Evolutionary conservation across 1,284 basidiomycete genomes (phyloP).

Genomic region (Sanghuangporus sanghuang): DNA sequence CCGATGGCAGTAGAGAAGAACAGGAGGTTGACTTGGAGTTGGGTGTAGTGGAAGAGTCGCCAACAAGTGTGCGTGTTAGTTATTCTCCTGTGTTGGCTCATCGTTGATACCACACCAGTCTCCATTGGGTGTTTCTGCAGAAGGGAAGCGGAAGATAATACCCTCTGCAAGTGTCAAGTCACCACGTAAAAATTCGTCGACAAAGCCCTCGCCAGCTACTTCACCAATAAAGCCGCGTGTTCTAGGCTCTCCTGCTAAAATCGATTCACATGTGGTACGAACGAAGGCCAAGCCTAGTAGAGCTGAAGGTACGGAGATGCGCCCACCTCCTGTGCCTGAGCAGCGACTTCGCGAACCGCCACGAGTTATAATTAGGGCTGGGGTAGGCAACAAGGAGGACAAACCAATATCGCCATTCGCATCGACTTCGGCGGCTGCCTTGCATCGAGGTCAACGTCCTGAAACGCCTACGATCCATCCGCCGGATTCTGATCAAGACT

Average conservation of each 20-base stretch:
- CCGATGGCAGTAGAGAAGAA: conserved; percentile 17
- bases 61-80: neutral
- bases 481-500: neutral
- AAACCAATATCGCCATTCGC: neutral
- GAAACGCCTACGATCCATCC: neutral
- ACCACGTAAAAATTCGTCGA: neutral
- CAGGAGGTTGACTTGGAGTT: conserved; percentile 10
- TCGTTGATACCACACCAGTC: neutral
- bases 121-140: neutral
- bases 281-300: neutral
- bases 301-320: neutral
- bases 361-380: neutral
- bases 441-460: neutral
- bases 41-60: conserved; percentile 21
- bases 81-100: neutral
- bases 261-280: neutral
- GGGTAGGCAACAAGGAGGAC: neutral
- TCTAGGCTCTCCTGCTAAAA: neutral
- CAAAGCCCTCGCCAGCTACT: neutral
- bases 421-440: neutral
- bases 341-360: neutral
- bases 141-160: conserved; percentile 1
- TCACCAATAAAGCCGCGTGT: neutral
- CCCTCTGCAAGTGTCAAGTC: neutral
- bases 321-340: neutral